phyloP scores from a whole-genome alignment of 306 rosid species.

The Cicer arietinum region DNA sequence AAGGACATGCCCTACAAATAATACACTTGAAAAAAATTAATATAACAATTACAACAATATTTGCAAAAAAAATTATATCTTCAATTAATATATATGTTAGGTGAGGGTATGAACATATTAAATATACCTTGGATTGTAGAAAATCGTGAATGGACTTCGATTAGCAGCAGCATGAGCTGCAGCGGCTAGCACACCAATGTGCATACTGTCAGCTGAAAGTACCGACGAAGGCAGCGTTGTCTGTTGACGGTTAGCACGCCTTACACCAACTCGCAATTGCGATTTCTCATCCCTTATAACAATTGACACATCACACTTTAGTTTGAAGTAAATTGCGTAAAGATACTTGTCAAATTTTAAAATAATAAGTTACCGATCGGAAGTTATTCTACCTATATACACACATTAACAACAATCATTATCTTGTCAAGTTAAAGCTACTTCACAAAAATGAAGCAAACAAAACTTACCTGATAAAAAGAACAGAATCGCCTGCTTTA shows the following conservation, averaged over 20 bases:
- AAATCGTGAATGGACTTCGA: conserved; percentile 84
- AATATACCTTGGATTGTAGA: conserved; percentile 92
- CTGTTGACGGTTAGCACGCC: conserved; percentile 97
- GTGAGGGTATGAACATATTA: not conserved
- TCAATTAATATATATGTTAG: not conserved
- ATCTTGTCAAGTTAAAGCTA: not conserved
- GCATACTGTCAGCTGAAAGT: conserved; percentile 98
- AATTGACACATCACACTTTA: conserved; percentile 21
- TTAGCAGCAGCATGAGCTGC: conserved; percentile 98
- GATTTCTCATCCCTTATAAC: conserved; percentile 86
- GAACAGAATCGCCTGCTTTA: conserved; percentile 92
- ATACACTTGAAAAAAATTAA: conserved; percentile 17
- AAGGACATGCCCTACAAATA: conserved; percentile 86
- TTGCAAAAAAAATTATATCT: not conserved
- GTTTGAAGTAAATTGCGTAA: conserved; percentile 1
- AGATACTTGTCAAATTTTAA: not conserved
- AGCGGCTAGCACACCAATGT: conserved; percentile 98
- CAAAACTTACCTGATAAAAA: conserved; percentile 75
- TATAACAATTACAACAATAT: not conserved
- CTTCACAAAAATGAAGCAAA: conserved; percentile 18
- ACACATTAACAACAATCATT: not conserved
- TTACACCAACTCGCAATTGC: conserved; percentile 80
- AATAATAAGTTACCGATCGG: not conserved
- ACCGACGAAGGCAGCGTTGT: conserved; percentile 91
- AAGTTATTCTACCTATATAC: not conserved